Evolutionary conservation across 139 green algal genomes (phyloP), one percentile per base, ranked within the genome.

Genomic region (Spirogloea muscicola): DNA sequence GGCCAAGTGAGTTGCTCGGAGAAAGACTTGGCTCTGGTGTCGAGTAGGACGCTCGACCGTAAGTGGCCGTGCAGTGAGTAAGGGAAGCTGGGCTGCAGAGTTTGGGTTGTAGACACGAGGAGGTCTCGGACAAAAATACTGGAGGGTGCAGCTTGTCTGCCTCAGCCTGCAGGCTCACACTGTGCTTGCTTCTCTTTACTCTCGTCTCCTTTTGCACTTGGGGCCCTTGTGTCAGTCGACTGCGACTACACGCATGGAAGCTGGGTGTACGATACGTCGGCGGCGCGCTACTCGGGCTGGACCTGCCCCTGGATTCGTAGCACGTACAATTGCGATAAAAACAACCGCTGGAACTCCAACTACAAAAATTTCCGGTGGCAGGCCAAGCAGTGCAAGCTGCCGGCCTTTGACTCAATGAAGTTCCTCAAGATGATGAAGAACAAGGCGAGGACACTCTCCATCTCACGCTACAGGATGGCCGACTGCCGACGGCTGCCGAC

Each of bases 281-380:
- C 46, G 21, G 21, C 21, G 21, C 46, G 21, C 21, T 21, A 21
- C 21, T 55, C 21, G 21, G 21, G 21, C 21, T 55, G 21, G 21
- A 55, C 46, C 21, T 21, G 21, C 46, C 21, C 21, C 46, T 55
- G 21, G 21, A 31, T 21, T 31, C 46, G 46, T 55, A 55, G 21
- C 21, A 55, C 21, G 21, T 64, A 16, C 13, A 64, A 64, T 16
- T 73, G 64, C 48, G n/a, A 73, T 21, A 21, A 27, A 16, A 64
- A 73, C 41, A 41, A 42, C 46, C 46, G 64, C 4, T 29, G 42
- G 5, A 36, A 73, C 42, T 1, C 31, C 29, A 44, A n/a, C 1
- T 64, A 64, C 57, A 36, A 64, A 34, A 21, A 39, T 18, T 64
- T 41, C 57, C 9, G 57, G 27, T 64, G 57, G 57, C 57, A 64